These are phyloP conservation scores for Citrus maxima DNA, from an alignment of 345 rosid species.

Conservation along the genomic window DNA sequence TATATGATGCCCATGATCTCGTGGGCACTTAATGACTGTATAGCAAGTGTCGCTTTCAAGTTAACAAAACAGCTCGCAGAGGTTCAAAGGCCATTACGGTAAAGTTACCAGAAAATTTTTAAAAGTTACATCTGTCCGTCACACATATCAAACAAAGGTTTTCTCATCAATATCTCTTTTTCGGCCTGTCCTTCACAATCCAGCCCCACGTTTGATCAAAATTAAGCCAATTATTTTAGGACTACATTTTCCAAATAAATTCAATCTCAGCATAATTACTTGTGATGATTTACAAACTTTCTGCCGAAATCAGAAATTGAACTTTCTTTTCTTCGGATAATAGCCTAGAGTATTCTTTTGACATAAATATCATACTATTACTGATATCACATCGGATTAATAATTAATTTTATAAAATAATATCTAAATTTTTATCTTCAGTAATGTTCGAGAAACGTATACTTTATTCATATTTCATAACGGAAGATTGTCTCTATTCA, in stretches of 20 bases:
- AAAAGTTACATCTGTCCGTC: too few species aligned
- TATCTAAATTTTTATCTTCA: accelerated
- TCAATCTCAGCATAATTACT: not conserved
- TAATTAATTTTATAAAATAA: too few species aligned
- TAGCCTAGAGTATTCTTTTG: not conserved
- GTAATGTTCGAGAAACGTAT: accelerated
- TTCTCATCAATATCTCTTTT: not conserved
- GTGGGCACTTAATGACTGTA: not conserved
- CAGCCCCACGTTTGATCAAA: not conserved
- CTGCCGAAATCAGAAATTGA: not conserved
- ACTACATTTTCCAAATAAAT: slow-evolving; percentile 1
- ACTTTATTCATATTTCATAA: accelerated
- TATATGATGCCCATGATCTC: not conserved
- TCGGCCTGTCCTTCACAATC: not conserved
- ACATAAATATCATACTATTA: too few species aligned
- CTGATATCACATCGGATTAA: too few species aligned
- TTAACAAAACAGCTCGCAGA: not conserved
- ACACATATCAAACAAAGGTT: not conserved
- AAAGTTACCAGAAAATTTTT: not conserved
- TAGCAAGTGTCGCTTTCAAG: slow-evolving; percentile 16
- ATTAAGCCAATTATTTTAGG: slow-evolving; percentile 12
- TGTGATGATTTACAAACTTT: not conserved
- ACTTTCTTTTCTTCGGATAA: not conserved
- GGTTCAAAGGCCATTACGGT: slow-evolving; percentile 11
- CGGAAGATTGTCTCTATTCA: accelerated